These are phyloP conservation scores for Isoetes taiwanensis DNA, from an alignment of 75 land plant genomes.

Conservation along the genomic window DNA sequence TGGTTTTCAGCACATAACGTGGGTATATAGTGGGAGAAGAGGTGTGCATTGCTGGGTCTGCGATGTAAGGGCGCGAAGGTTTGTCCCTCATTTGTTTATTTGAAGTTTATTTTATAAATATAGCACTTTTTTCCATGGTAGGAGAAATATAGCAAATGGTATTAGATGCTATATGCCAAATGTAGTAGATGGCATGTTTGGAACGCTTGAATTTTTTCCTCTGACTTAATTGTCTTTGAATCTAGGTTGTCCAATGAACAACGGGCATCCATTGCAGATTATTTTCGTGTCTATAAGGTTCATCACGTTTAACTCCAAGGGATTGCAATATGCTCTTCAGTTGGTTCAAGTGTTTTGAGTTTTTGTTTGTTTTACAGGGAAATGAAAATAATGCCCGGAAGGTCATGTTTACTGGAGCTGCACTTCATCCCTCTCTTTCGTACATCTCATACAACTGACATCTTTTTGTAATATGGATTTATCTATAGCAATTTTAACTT, in stretches of 20 bases:
- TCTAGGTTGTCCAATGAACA: conserved; percentile 81
- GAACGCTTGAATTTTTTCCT: neutral
- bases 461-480: neutral
- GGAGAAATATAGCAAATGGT: neutral
- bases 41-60: conserved; percentile 99
- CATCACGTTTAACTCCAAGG: neutral
- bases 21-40: conserved; percentile 99
- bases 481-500: neutral
- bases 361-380: conserved; percentile 62
- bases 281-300: conserved; percentile 84
- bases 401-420: conserved; percentile 53
- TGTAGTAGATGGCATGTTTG: neutral
- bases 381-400: conserved; percentile 67
- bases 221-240: neutral
- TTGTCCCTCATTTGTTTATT: neutral
- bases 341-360: neutral
- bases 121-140: neutral
- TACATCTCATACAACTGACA: conserved; percentile 23
- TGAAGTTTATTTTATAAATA: neutral
- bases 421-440: conserved; percentile 82
- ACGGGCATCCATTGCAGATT: conserved; percentile 73
- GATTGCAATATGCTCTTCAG: neutral
- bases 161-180: neutral
- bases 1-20: conserved; percentile 90
- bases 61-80: conserved; percentile 94